Evolutionary conservation across 2,329 filamentous ascomycete genomes (phyloP), one percentile per base, ranked within the genome.

Genomic region (Diplocarpon rosae): DNA sequence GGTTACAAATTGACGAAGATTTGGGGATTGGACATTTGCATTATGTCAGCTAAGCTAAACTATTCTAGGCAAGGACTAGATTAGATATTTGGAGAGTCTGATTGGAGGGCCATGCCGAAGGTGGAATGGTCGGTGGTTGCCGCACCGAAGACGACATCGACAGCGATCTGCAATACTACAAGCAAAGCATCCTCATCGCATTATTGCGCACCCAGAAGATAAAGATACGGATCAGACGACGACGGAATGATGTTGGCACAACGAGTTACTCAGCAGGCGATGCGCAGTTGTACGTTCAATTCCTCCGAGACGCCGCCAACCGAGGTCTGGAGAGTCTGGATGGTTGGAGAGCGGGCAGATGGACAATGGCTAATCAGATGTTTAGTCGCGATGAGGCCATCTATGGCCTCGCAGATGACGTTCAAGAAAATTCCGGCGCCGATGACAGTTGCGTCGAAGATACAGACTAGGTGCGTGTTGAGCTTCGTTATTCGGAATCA

Each of bases 401-500:
- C 68, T 34, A 43, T 58, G 35, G 46, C 54, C 43, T 63, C 69
- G 52, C 63, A 65, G 57, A 53, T 57, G 41, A 52, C 47, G 31
- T 62, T 67, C 51, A 65, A 64, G 56, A 63, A 62, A 46, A 59
- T 62, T 30, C 60, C 59, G 28, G 62, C 62, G 38, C 69, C 65
- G 13, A 53, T 68, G 49, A 62, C 61, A 31, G 58, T 72, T 51
- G 57, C 59, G 14, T 63, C 62, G 46, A 62, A 66, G 49, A 61
- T 65, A 41, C 71, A 73, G 59, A 65, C 65, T 53, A 68, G 71
- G 71, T 73, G 65, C 52, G 59, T 39, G 14, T 30, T 14, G 11
- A 11, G 14, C 37, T 16, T 40, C 35, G n/a, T 32, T 29, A 15
- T 17, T 31, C 5, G 17, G 24, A 12, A 4, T 38, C 15, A 24